Base-by-base conservation (phyloP, 805 yeast genomes). In the Lachancea cidri region DNA sequence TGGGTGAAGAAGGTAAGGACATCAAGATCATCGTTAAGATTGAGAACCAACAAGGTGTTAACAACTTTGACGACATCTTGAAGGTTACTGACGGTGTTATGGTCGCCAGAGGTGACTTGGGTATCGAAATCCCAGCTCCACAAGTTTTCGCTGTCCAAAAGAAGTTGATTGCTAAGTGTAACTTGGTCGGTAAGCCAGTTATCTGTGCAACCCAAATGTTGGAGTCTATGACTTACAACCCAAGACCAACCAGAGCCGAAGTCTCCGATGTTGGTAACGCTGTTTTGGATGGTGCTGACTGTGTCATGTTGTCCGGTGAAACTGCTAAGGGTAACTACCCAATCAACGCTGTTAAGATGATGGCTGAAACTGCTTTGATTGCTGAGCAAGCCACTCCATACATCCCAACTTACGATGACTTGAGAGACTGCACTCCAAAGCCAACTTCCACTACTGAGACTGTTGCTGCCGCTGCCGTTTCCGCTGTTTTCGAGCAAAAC, bases 101-200 rank as follows among this genome's bases (percentile, higher is more conserved):
- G 98, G 98, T 93, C 68, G 98, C 98, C 62, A 84, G 98, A 74
- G 98, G 98, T 78, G 98, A 93, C 71, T 79, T 93, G 62, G 98
- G 98, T 79, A 93, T 93, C 64, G 98, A 93, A 77, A 93, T 93
- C 63, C 98, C 98, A 55, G 98, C 98, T 54, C 91, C 97, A 52
- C 94, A 89, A 75, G 98, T 93, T 50, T 89, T 93, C 69, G 88
- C 93, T 60, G 98, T 89, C 58, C 98, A 93, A 76, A 93, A 93
- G 80, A 96, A 89, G 76, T 78, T 93, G 74, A 91, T 93, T 67
- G 98, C 98, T 65, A 93, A 93, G 76, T 93, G 96, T 79, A 94
- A 93, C 83, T 75, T 91, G 67, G 98, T 96, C 55, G 98, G 97
- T 69, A 93, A 93, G 81, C 98, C 98, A 64, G 97, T 88, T 57